Evolutionary conservation across 2,329 filamentous ascomycete genomes (phyloP).

Genomic region (Ramichloridium luteum): DNA sequence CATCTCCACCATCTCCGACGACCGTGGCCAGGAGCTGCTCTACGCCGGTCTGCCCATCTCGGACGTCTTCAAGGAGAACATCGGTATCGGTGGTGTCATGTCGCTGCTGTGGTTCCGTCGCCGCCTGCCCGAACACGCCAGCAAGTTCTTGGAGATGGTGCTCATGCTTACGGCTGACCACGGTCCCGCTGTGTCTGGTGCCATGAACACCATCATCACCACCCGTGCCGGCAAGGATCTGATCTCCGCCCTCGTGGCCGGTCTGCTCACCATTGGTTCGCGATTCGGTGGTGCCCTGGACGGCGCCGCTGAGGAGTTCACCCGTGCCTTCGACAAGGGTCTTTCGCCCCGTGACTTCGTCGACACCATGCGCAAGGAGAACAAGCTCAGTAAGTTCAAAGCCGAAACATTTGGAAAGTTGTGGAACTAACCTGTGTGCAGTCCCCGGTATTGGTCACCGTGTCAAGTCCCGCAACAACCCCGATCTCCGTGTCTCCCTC

Average conservation of each 20-base stretch:
- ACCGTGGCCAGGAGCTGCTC: slow-evolving; percentile 97
- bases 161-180: slow-evolving; percentile 99
- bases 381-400: slow-evolving; percentile 71
- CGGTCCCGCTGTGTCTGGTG: slow-evolving; percentile 95
- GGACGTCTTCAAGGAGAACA: slow-evolving; percentile 98
- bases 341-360: slow-evolving; percentile 98
- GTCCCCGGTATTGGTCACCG: slow-evolving; percentile 97
- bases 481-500: slow-evolving; percentile 96
- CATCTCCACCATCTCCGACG: slow-evolving; percentile 99
- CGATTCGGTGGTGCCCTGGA: slow-evolving; percentile 97
- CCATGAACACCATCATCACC: slow-evolving; percentile 99
- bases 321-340: slow-evolving; percentile 94
- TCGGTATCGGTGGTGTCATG: slow-evolving; percentile 99
- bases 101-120: slow-evolving; percentile 99
- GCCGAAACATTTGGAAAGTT: not conserved
- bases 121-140: slow-evolving; percentile 87
- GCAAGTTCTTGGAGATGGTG: slow-evolving; percentile 99
- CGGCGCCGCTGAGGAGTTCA: slow-evolving; percentile 96
- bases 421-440: slow-evolving; percentile 26
- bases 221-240: slow-evolving; percentile 98
- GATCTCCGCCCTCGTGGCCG: slow-evolving; percentile 86
- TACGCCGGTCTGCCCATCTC: slow-evolving; percentile 99
- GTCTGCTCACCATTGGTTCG: slow-evolving; percentile 95
- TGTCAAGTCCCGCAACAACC: slow-evolving; percentile 99
- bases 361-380: slow-evolving; percentile 97